Conservation (phyloP, 1,284 basidiomycete genomes). For the Porogramme epimiltina region DNA sequence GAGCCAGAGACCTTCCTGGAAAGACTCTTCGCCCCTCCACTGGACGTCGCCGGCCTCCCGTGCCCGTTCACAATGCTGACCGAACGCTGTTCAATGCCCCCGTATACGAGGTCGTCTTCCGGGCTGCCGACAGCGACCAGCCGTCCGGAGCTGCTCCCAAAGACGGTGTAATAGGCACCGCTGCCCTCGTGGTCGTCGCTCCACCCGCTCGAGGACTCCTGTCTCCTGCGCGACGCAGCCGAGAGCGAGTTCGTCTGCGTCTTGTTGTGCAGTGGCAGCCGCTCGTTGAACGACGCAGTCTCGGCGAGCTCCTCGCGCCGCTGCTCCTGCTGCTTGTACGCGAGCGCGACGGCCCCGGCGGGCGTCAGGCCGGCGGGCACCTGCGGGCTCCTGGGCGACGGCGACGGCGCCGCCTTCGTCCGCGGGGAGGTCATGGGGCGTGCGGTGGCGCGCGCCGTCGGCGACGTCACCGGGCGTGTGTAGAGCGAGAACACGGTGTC, state of each 20-base stretch:
- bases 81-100: too few relatives aligned
- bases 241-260: not conserved
- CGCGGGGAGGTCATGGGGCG: constrained; percentile 13
- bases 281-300: constrained; percentile 26
- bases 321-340: constrained; percentile 57
- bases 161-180: constrained; percentile 55
- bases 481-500: not conserved
- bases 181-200: constrained; percentile 11
- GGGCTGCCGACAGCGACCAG: constrained; percentile 46
- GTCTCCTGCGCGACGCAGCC: not conserved
- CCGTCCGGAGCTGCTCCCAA: constrained; percentile 47
- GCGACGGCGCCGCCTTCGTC: constrained; percentile 1
- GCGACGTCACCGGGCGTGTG: not conserved
- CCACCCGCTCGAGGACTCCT: not conserved
- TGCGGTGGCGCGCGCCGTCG: not conserved
- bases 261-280: too few relatives aligned
- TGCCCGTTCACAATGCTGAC: not conserved
- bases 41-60: not conserved
- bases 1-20: constrained; percentile 52
- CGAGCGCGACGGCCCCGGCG: constrained; percentile 55
- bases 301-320: constrained; percentile 33
- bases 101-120: constrained; percentile 32
- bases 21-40: constrained; percentile 31
- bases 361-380: constrained; percentile 47
- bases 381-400: constrained; percentile 3